Percentiles rank a stretch among this genome's conserved stretches.
These are phyloP conservation scores for Colletotrichum cuscutae DNA, from an alignment of 2,329 filamentous ascomycete species.

Conservation along the genomic window DNA sequence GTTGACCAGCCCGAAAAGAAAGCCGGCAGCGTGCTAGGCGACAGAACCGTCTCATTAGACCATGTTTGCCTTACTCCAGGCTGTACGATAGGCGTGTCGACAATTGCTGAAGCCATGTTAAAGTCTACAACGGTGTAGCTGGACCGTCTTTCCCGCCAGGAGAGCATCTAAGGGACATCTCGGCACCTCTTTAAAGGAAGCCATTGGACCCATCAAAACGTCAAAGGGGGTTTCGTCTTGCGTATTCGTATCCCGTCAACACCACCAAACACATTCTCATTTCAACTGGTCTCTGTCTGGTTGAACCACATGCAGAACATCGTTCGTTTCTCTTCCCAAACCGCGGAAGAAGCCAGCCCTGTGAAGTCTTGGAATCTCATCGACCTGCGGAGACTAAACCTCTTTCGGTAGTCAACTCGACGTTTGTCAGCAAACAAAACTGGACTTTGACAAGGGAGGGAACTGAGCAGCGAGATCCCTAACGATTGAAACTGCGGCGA, in stretches of 20 bases:
- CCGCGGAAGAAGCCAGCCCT: background rate
- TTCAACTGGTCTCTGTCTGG: background rate
- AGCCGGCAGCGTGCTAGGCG: background rate
- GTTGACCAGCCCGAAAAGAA: slow-evolving; percentile 36
- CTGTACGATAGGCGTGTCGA: background rate
- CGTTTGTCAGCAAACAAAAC: background rate
- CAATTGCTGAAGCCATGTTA: slow-evolving; percentile 1
- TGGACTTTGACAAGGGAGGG: background rate
- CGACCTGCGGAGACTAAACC: slow-evolving; percentile 44
- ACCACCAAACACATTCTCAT: background rate
- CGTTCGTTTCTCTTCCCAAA: background rate
- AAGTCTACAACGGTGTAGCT: too few species aligned
- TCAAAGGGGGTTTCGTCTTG: background rate
- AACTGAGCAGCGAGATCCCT: background rate
- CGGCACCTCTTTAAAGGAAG: background rate
- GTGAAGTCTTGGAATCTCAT: background rate
- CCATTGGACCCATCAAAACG: background rate
- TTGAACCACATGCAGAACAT: background rate
- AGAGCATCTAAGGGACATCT: background rate
- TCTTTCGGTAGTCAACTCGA: slow-evolving; percentile 31
- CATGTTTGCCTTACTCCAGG: slow-evolving; percentile 10
- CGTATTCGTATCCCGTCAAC: background rate
- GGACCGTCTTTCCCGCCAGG: too few species aligned
- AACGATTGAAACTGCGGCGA: slow-evolving; percentile 15
- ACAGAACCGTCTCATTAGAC: background rate